Base-by-base conservation (phyloP, 2,329 filamentous ascomycete genomes). In the Dryadomyces sulphureus region DNA sequence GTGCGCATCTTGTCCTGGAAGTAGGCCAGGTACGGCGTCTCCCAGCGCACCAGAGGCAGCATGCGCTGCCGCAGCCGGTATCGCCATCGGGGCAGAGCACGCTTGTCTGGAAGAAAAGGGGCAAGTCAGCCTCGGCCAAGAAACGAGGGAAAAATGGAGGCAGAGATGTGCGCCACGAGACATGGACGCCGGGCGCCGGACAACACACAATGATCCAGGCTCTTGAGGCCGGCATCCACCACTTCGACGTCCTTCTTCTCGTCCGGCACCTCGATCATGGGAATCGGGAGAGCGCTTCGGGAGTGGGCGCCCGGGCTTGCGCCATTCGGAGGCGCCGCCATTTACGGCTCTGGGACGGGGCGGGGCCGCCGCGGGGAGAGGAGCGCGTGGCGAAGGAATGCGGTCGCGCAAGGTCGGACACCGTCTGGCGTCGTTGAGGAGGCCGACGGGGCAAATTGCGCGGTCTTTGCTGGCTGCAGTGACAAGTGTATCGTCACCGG, bases 21-120 rank as follows among this genome's bases (percentile, higher is more conserved):
- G 66, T 77, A 81, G 48, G 90, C 90, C 17, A 98, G 79, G 63
- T 94, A 92, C 1, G 89, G 90, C 25, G 92, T 98, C 68, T 98
- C 92, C 81, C 82, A 89, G 60, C 92, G 81, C 47, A 96, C 79
- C 48, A 96, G 72, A 51, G 90, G 90, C 49, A 98, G 79, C 48
- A 90, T 70, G 55, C 69, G 70, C 62, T 94, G 82, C 60, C 92
- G 86, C 54, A 94, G 65, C 51, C 70, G 68, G 67, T 95, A 94
- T 56, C 92, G 81, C 92, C 92, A 96, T 73, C 64, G 64, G 46
- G 92, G 89, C 48, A 98, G 77, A 54, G 79, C 79, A 60, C 79
- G 77, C 58, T 83, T 87, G 65, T 94, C 88, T 94, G 54, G 24
- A 41, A n/a, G n/a, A 11, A 19, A 9, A n/a, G n/a, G 16, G 14